Conservation (phyloP, 163 green algal genomes). For the Smithsoniella earleae region DNA sequence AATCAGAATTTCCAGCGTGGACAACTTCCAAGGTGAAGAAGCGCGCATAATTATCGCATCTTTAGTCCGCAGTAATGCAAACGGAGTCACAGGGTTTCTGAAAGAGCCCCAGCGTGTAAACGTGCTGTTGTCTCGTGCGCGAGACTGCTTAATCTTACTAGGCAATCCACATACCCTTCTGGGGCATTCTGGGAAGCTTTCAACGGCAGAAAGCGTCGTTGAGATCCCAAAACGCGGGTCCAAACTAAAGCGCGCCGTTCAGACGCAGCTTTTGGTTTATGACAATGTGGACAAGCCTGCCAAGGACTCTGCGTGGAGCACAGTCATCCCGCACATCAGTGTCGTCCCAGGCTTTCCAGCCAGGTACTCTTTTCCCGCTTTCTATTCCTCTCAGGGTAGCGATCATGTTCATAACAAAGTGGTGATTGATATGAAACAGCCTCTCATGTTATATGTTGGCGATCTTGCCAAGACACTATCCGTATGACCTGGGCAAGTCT, state of each 20-base stretch:
- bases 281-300: background rate
- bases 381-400: too few species aligned
- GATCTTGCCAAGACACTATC: too few species aligned
- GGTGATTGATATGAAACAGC: too few species aligned
- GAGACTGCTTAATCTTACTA: slow-evolving; percentile 43
- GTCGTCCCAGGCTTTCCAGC: slow-evolving; percentile 16
- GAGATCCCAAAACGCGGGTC: too few species aligned
- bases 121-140: slow-evolving; percentile 54
- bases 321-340: background rate
- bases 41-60: slow-evolving; percentile 50
- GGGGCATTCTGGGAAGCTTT: slow-evolving; percentile 36
- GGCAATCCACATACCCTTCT: slow-evolving; percentile 40
- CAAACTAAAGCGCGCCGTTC: too few species aligned
- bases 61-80: slow-evolving; percentile 52
- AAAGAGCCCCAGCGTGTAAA: slow-evolving; percentile 48
- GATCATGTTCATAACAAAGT: too few species aligned
- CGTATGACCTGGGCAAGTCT: too few species aligned
- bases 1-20: slow-evolving; percentile 58
- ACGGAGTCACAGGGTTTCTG: slow-evolving; percentile 56
- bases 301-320: too few species aligned
- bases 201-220: too few species aligned
- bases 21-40: slow-evolving; percentile 62
- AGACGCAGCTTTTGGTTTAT: background rate
- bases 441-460: too few species aligned
- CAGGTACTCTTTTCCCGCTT: too few species aligned